Evolutionary conservation across 257 asterid species (phyloP).

Genomic region (Fraxinus quadrangulata): DNA sequence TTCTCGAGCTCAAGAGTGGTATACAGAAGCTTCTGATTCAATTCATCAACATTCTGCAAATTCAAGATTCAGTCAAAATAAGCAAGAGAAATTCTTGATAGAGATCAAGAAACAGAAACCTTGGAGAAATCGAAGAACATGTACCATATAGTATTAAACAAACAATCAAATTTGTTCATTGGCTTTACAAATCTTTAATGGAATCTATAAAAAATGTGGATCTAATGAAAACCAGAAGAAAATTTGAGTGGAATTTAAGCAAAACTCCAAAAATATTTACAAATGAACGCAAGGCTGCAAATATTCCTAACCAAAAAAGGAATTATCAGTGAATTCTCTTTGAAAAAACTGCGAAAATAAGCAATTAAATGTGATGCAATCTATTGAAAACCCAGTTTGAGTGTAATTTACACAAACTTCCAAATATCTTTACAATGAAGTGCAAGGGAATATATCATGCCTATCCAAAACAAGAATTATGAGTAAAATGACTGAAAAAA

Average conservation of each 20-base stretch:
- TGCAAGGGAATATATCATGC: not conserved
- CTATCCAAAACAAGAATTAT: too few relatives aligned
- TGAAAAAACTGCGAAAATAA: not conserved
- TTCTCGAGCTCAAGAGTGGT: constrained; percentile 53
- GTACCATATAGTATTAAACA: too few relatives aligned
- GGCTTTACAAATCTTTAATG: not conserved
- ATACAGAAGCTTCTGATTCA: constrained; percentile 48
- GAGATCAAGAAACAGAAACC: not conserved
- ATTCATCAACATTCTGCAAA: constrained; percentile 41
- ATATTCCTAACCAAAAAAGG: not conserved
- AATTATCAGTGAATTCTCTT: not conserved
- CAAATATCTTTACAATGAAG: not conserved
- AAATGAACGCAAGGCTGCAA: not conserved
- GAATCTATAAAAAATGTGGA: not conserved
- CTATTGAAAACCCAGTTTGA: not conserved
- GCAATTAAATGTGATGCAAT: not conserved
- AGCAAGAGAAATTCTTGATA: not conserved
- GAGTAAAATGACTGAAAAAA: not conserved
- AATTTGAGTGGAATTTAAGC: not conserved
- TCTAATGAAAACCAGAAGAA: not conserved
- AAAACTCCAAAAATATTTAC: not conserved
- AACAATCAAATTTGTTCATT: too few relatives aligned
- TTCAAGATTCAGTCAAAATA: not conserved
- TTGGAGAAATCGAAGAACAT: not conserved
- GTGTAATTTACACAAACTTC: not conserved